A percentile compares a stretch with the other conserved stretches of the same genome.
Evolutionary conservation across 1,139 yeast species (phyloP).

Genomic region (Lodderomyces beijingensis): DNA sequence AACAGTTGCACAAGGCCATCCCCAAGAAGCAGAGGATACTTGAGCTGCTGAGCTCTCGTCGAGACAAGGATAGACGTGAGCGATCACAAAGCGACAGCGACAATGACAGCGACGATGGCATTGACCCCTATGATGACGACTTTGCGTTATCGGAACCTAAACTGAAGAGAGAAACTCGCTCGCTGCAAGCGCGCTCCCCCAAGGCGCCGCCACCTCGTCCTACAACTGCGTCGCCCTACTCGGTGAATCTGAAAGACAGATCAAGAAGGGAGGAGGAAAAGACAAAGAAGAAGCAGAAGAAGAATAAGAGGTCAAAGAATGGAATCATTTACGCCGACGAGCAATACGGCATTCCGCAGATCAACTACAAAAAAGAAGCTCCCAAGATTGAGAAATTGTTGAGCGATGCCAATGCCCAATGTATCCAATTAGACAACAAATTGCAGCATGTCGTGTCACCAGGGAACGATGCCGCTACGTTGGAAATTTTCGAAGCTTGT

Average conservation of each 20-base stretch:
- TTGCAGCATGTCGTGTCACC: conserved; percentile 58
- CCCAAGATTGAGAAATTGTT: conserved; percentile 67
- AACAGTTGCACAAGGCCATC: conserved; percentile 39
- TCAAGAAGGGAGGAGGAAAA: conserved; percentile 4
- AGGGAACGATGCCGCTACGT: conserved; percentile 56
- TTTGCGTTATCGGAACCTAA: background rate
- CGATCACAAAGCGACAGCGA: conserved; percentile 11
- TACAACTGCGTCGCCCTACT: conserved; percentile 20
- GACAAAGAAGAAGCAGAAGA: conserved; percentile 15
- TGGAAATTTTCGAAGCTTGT: conserved; percentile 66
- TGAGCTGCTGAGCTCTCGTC: background rate
- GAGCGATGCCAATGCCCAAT: conserved; percentile 72
- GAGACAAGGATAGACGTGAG: conserved; percentile 7
- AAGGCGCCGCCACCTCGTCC: conserved; percentile 30
- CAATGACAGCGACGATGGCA: conserved; percentile 1
- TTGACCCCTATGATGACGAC: conserved; percentile 4
- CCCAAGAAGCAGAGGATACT: conserved; percentile 16
- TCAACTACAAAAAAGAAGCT: conserved; percentile 65
- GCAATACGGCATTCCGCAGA: conserved; percentile 59
- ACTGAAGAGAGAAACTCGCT: conserved; percentile 5
- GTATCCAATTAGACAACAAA: conserved; percentile 68
- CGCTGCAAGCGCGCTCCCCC: conserved; percentile 8
- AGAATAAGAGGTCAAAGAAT: conserved; percentile 16
- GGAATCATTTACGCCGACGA: conserved; percentile 46
- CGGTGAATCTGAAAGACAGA: conserved; percentile 2